These are phyloP conservation scores for Alternaria angustiovoidea DNA, from an alignment of 2,329 filamentous ascomycete genomes.

Conservation along the genomic window DNA sequence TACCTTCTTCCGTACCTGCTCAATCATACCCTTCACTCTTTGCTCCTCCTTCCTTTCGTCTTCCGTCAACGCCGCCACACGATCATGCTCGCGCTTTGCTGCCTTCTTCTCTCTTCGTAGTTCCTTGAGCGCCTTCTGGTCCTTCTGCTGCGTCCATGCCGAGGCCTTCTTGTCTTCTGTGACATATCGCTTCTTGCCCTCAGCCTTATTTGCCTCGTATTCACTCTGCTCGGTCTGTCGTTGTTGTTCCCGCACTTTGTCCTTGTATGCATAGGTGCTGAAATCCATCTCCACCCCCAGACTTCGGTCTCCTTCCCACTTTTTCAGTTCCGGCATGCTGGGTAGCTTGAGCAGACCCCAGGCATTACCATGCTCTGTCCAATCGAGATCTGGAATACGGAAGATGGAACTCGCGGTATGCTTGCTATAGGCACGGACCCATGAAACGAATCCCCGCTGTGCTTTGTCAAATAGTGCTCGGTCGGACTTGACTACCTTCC, in stretches of 20 bases:
- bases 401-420: conserved; percentile 94
- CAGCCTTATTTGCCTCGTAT: conserved; percentile 23
- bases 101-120: conserved; percentile 46
- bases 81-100: conserved; percentile 41
- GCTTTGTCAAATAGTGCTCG: conserved; percentile 83
- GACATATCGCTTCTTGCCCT: conserved; percentile 37
- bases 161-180: conserved; percentile 38
- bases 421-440: conserved; percentile 89
- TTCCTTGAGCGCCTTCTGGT: conserved; percentile 43
- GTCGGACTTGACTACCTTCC: conserved; percentile 66
- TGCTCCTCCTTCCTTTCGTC: conserved; percentile 48
- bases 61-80: conserved; percentile 34
- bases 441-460: conserved; percentile 90
- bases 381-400: conserved; percentile 80
- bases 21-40: conserved; percentile 42
- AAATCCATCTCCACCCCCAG: conserved; percentile 53
- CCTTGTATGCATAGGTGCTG: conserved; percentile 54
- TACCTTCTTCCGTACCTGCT: conserved; percentile 38
- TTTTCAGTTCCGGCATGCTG: conserved; percentile 84
- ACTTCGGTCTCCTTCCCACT: conserved; percentile 55
- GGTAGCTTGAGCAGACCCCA: conserved; percentile 90
- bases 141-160: conserved; percentile 50
- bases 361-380: conserved; percentile 78
- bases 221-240: conserved; percentile 48
- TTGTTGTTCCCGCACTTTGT: conserved; percentile 55